Evolutionary conservation across 2,329 filamentous ascomycete species (phyloP), one percentile per base, ranked within the genome.

Genomic region (Sclerotinia subarctica): DNA sequence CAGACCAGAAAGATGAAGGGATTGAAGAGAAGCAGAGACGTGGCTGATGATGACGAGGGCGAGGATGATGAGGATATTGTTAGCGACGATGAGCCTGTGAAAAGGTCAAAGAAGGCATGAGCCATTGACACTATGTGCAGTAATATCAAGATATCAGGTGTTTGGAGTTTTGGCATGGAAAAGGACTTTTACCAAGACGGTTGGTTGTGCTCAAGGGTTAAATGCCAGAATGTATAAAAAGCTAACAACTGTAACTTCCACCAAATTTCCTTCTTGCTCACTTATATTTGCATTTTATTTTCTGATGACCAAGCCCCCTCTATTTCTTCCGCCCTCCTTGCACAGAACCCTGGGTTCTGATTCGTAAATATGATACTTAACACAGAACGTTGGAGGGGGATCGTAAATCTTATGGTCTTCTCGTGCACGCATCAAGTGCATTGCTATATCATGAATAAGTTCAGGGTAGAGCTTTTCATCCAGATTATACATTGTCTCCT

Each of bases 1-100:
- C 95, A 99, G 84, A 96, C 94, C 65, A 89, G 95, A 77, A 99
- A 99, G 88, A 98, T 99, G 94, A 99, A 99, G 88, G 95, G 94
- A 73, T 80, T 99, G 73, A 99, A 98, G 87, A 86, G 95, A 73
- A 88, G 85, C 72, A 87, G 92, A 66, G 88, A 88, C 71, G 81
- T 86, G 32, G 83, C 85, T 64, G 82, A 81, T 63, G 84, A 84
- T 53, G 83, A 82, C 32, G 86, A 85, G 64, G 83, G 81, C 5
- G 82, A 75, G 21, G 81, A 82, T 76, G 53, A 63, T 2, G 83
- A 80, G 68, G 82, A 82, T 73, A 81, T 83, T 68, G 79, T 77
- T n/a, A 77, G 73, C 68, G 75, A 75, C 38, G 74, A 77, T 42
- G 75, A 77, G 69, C 65, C 72, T 21, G 69, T 75, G 66, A 76